Conservation (phyloP, 768 basidiomycete species). For the Mrakia frigida region DNA sequence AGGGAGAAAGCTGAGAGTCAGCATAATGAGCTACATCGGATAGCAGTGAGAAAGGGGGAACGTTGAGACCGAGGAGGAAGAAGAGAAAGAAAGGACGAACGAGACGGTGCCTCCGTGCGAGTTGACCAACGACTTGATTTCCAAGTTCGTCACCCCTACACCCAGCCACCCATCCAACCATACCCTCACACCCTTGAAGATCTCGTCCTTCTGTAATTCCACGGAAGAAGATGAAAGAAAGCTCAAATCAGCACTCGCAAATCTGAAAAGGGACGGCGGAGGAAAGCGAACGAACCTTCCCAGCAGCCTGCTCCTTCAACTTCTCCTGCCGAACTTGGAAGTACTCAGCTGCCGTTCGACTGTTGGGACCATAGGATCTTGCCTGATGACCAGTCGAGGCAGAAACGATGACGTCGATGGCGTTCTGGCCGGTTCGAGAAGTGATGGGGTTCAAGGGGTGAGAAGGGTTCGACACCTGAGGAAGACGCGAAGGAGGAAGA, state of each 20-base stretch:
- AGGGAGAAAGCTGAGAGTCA: not conserved
- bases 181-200: constrained; percentile 14
- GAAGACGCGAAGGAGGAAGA: not conserved
- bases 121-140: constrained; percentile 5
- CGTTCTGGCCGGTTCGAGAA: not conserved
- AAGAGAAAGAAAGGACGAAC: not conserved
- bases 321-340: constrained; percentile 2
- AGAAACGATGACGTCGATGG: constrained; percentile 20
- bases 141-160: constrained; percentile 3
- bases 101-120: constrained; percentile 9
- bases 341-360: not conserved
- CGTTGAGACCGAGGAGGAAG: not conserved
- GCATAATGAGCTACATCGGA: not conserved
- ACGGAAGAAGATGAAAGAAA: no score
- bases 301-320: constrained; percentile 10
- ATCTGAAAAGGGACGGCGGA: not conserved
- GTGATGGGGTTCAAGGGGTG: constrained; percentile 3
- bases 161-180: constrained; percentile 23
- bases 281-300: constrained; percentile 2
- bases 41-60: not conserved
- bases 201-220: constrained; percentile 1
- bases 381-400: constrained; percentile 16
- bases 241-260: not conserved
- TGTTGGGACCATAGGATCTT: not conserved
- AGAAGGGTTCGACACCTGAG: not conserved